phyloP scores from a whole-genome alignment of 2,329 filamentous ascomycete species.

The Sporothrix curviconia region DNA sequence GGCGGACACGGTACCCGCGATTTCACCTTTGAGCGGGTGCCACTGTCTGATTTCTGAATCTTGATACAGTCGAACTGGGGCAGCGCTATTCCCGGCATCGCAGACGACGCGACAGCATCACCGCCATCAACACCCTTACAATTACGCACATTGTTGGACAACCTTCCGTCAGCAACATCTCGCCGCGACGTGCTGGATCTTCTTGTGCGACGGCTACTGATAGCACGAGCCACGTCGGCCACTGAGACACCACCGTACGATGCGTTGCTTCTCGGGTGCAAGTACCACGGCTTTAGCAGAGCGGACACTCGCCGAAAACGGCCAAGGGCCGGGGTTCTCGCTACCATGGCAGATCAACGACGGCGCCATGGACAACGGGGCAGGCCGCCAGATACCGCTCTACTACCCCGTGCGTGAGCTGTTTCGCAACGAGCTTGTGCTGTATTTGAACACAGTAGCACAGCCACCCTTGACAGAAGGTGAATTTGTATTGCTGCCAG shows the following conservation, averaged over 20 bases:
- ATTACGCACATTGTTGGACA: constrained; percentile 50
- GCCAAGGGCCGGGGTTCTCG: constrained; percentile 81
- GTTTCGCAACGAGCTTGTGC: constrained; percentile 69
- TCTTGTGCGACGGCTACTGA: constrained; percentile 64
- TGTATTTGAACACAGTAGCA: constrained; percentile 52
- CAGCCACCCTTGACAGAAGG: constrained; percentile 32
- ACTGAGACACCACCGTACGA: constrained; percentile 40
- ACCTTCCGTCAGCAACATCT: constrained; percentile 67
- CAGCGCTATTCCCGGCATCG: constrained; percentile 28
- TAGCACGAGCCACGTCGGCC: constrained; percentile 54
- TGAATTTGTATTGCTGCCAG: constrained; percentile 36
- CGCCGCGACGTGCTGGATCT: constrained; percentile 66
- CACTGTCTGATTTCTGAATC: constrained; percentile 57
- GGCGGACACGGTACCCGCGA: constrained; percentile 57
- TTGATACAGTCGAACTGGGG: constrained; percentile 50
- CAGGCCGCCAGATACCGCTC: constrained; percentile 33
- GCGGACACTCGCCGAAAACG: constrained; percentile 76
- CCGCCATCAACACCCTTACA: constrained; percentile 32
- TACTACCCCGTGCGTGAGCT: constrained; percentile 82
- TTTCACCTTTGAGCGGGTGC: constrained; percentile 56
- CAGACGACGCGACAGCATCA: too few relatives aligned
- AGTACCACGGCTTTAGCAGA: constrained; percentile 82
- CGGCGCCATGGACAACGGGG: constrained; percentile 38
- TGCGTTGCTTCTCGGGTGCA: constrained; percentile 75
- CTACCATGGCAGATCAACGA: constrained; percentile 79